Base-by-base conservation (phyloP, 768 basidiomycete genomes). In the Boletus patriciae region DNA sequence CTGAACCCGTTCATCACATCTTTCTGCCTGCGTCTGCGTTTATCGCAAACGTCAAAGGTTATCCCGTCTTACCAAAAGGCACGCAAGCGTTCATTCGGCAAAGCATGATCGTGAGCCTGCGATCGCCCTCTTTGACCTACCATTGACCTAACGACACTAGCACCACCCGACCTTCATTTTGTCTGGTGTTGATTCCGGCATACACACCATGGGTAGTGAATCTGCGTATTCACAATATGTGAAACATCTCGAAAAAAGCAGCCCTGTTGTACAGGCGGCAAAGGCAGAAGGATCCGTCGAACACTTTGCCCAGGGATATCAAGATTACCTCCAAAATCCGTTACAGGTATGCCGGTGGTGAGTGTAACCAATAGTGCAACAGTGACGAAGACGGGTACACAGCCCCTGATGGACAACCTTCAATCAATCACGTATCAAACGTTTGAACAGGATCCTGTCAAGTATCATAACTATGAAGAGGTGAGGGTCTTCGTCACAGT, bases 391-490 rank as follows among this genome's bases (percentile, higher is more conserved):
- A 52, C 51, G 50, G 23, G 23, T 19, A 52, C 58, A 53, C 63
- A 95, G 90, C 97, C 97, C 23, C 73, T 99, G 65, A 96, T 96
- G 94, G 96, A 99, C 67, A 95, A 99, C 73, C 74, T 99, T 53
- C 92, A 92, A 67, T 95, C 93, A 64, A 83, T 88, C 61, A 98
- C 94, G 12, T 99, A 99, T 72, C 94, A 98, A 69, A 94, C 92
- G 3, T 99, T 99, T 66, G 97, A 99, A 68, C 85, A 94, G 70
- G 97, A 98, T 76, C 96, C 97, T 4, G 87, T 98, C 58, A 99
- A 99, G 73, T 99, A 99, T 70, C 73, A 81, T 54, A 87, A 92
- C 65, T 99, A 99, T 70, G 97, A 99, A 76, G 91, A 96, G 80
- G 92, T 88, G 46, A 73, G 47, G 50, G 41, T 49, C 25, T 44